Conservation (phyloP, 345 rosid genomes). For the Eucalyptus guilfoylei region DNA sequence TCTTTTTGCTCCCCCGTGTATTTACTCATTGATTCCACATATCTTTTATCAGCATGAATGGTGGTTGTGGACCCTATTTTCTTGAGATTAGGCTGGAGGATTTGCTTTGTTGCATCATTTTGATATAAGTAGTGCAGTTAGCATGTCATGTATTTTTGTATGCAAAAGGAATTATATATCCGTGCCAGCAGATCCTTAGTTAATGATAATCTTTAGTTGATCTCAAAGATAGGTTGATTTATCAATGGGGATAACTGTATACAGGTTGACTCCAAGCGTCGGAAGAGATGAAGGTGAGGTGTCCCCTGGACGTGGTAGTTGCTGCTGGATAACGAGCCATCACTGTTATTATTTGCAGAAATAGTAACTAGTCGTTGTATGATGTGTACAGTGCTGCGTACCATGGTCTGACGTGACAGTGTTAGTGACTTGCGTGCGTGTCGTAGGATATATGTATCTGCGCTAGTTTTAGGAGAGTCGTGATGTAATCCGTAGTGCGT, state of each 20-base stretch:
- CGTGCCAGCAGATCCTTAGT: background rate
- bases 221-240: background rate
- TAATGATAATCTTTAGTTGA: background rate
- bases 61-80: background rate
- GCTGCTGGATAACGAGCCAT: background rate
- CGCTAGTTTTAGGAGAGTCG: constrained; percentile 7
- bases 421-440: background rate
- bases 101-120: background rate
- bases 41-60: background rate
- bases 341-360: background rate
- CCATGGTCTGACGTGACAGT: background rate
- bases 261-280: constrained; percentile 59
- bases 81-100: background rate
- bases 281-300: constrained; percentile 28
- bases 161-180: background rate
- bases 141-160: background rate
- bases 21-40: background rate
- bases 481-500: background rate
- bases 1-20: background rate
- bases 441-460: background rate
- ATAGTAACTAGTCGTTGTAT: background rate
- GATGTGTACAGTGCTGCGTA: constrained; percentile 28
- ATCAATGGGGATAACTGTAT: background rate
- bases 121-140: background rate
- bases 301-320: background rate